Evolutionary conservation across 2,329 filamentous ascomycete genomes (phyloP), one percentile per base, ranked within the genome.

Genomic region (Scedosporium boydii): DNA sequence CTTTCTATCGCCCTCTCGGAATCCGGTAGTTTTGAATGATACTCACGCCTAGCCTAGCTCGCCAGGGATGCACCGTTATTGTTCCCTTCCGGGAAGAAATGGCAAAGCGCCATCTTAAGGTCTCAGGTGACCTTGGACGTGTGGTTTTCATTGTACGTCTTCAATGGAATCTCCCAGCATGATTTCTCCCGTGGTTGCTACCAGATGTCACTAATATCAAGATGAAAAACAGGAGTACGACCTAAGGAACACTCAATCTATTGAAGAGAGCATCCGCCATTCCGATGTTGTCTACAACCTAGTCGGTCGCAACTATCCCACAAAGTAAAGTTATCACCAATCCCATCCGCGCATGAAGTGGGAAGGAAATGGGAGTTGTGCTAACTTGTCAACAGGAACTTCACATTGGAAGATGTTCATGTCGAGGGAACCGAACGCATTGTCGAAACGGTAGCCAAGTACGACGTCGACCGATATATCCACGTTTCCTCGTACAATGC

Each of bases 251-350:
- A 98, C 92, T 51, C 83, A 89, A 68, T 98, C 93, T 34, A 95
- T 99, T 70, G 95, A 99, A 75, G 93, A 96, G 77, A 95, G 91
- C 71, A 93, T 99, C 61, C 86, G 95, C 70, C 95, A 99, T 76
- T 98, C 93, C 51, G 95, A 99, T 73, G 89, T 97, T 66, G 95
- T 99, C 67, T 96, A 96, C 82, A 99, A 99, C 78, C 81, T 99
- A 69, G 83, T 97, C 71, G 95, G 95, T 67, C 89, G 93, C 66
- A 89, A 93, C 75, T 98, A 98, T 75, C 90, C 93, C 67, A 99
- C 95, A 69, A 99, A 99, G 90, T 92, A 79, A 70, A 82, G 73
- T 38, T 59, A 16, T 6, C 27, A 26, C 18, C 16, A 44, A 21
- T 21, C 26, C 18, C 18, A 26, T 29, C 6, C 41, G 3, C 5